Base-by-base conservation (phyloP, 331 rosid genomes). In the Arachis monticola region DNA sequence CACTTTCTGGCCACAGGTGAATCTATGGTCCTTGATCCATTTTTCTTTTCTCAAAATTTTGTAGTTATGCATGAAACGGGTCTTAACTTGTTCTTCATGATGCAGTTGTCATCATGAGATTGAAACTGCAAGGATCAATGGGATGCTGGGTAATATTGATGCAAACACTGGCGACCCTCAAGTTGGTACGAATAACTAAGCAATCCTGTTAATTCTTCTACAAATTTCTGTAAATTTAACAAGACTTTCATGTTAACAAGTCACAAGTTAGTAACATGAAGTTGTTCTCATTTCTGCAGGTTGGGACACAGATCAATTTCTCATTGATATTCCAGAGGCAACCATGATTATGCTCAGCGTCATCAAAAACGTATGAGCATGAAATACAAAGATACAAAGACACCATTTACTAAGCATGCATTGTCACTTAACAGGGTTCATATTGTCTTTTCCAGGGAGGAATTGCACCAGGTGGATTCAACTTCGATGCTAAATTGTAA, bases 301-400 rank as follows among this genome's bases (percentile, higher is more conserved):
- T 27, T 95, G 97, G 99, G 97, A 92, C 85, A 92, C 97, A 3
- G 99, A 94, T 87, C 92, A 92, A 80, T 95, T 92, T 95, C 93
- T 95, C 7, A 84, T 87, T 11, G 99, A 95, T 77, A 79, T 90
- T 80, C 91, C 82, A 57, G 99, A 92, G 84, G 97, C 97, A 1
- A 94, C 97, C 46, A 47, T 89, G 90, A 81, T 94, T 79, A 92
- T 94, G 97, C 84, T 81, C 64, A 86, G 88, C 1, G 97, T 90
- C 78, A 87, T 94, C 13, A 87, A 81, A 81, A 94, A 92, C 77
- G 97, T 90, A 86, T 14, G 91, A 52, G 38, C 17, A 1, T 38
- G 63, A 47, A 14, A 58, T 72, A 76, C 10, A 31, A 35, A 35
- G 4, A 35, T 2, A 35, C 3, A 35, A 35, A 35, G 40, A 53